Percentiles rank a stretch among this genome's conserved stretches.
Conservation (phyloP, 1,284 basidiomycete genomes). For the Rhodotorula sp. region DNA sequence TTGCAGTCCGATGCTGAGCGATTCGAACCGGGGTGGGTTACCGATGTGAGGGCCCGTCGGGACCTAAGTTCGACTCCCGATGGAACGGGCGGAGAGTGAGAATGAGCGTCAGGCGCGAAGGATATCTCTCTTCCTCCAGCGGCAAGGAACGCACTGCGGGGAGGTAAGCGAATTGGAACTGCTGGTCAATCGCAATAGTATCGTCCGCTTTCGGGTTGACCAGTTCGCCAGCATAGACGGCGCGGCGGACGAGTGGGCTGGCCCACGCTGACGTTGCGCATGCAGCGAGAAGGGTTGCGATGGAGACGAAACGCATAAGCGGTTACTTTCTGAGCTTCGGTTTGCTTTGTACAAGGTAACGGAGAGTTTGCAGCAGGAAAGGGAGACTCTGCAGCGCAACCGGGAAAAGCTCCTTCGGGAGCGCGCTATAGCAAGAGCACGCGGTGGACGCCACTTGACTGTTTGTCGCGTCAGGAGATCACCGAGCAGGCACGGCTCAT, state of each 20-base stretch:
- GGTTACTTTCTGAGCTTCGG: too few species aligned
- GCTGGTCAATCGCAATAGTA: neutral
- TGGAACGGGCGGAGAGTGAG: neutral
- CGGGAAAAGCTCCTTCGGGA: too few species aligned
- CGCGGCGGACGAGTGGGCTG: neutral
- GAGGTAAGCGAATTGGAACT: neutral
- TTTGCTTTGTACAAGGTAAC: too few species aligned
- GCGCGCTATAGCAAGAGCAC: too few species aligned
- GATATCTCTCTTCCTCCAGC: neutral
- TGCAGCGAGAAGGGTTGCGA: neutral
- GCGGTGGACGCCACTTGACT: too few species aligned
- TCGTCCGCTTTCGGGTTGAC: neutral
- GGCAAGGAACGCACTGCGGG: neutral
- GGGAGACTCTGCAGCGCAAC: too few species aligned
- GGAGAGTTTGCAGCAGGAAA: too few species aligned
- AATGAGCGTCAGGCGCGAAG: neutral
- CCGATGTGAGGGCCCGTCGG: neutral
- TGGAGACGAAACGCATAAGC: neutral
- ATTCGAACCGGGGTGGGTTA: neutral
- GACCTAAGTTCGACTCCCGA: neutral
- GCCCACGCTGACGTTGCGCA: neutral
- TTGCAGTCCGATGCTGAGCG: constrained; percentile 2
- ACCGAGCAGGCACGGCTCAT: too few species aligned
- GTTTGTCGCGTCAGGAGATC: too few species aligned
- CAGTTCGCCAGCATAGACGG: neutral